Percentiles rank a stretch among this genome's conserved stretches.
Evolutionary conservation across 1,284 basidiomycete species (phyloP).

Genomic region (Trichosporon faecale): DNA sequence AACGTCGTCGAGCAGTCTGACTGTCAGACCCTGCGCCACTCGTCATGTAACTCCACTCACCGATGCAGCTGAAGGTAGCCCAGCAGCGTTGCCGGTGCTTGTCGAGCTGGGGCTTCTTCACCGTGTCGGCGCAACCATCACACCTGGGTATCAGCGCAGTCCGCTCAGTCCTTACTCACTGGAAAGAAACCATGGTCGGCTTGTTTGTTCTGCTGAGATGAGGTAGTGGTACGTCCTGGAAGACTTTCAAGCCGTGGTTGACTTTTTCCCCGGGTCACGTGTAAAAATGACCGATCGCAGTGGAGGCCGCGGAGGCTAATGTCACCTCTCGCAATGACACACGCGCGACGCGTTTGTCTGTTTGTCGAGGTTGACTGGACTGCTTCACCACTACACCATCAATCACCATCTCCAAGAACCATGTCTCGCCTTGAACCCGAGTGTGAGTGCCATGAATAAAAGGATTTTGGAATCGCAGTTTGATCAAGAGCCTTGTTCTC

Average conservation of each 20-base stretch:
- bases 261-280: slow-evolving; percentile 17
- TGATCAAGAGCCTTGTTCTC: no score
- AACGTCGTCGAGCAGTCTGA: slow-evolving; percentile 78
- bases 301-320: background rate
- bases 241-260: background rate
- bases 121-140: slow-evolving; percentile 70
- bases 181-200: slow-evolving; percentile 60
- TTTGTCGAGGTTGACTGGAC: background rate
- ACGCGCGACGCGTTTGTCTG: background rate
- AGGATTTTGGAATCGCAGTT: no score
- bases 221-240: background rate
- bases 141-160: slow-evolving; percentile 49
- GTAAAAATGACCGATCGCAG: background rate
- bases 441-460: no score
- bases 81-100: slow-evolving; percentile 53
- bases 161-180: slow-evolving; percentile 50
- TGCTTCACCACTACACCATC: background rate
- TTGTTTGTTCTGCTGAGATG: background rate
- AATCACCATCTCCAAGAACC: background rate
- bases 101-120: slow-evolving; percentile 82
- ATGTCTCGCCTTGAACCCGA: slow-evolving; percentile 47
- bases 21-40: background rate
- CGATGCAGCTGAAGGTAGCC: slow-evolving; percentile 73
- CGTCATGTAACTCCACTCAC: slow-evolving; percentile 27
- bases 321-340: background rate